phyloP scores from a whole-genome alignment of 805 yeast species.

The Vanderwaltozyma tropicalis region DNA sequence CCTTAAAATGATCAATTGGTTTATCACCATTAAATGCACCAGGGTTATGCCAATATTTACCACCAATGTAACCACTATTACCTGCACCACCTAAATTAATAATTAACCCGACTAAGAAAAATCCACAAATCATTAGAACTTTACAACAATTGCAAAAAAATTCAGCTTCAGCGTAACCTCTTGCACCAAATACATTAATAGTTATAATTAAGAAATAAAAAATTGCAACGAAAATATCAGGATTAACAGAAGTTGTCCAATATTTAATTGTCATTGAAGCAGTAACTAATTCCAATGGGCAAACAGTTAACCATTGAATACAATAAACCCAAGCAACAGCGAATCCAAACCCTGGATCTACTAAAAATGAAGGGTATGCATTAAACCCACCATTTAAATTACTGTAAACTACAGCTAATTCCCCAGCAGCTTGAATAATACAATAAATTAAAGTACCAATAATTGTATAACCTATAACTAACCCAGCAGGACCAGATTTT shows the following conservation, averaged over 20 bases:
- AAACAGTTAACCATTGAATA: constrained; percentile 51
- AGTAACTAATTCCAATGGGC: constrained; percentile 55
- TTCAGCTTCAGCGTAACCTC: constrained; percentile 53
- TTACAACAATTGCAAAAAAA: constrained; percentile 57
- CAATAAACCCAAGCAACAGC: constrained; percentile 55
- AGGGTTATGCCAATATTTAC: constrained; percentile 41
- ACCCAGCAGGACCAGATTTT: constrained; percentile 38
- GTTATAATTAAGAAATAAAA: constrained; percentile 37
- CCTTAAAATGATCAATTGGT: constrained; percentile 40
- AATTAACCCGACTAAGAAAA: constrained; percentile 42
- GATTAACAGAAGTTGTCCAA: constrained; percentile 45
- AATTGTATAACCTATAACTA: constrained; percentile 46
- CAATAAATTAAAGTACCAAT: constrained; percentile 49
- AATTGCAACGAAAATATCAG: constrained; percentile 48
- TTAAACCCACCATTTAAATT: constrained; percentile 54
- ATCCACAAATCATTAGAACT: constrained; percentile 50
- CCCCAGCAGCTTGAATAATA: constrained; percentile 57
- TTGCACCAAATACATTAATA: constrained; percentile 44
- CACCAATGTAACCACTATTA: constrained; percentile 39
- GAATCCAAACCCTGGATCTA: constrained; percentile 49
- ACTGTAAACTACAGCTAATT: constrained; percentile 51
- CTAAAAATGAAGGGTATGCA: constrained; percentile 42
- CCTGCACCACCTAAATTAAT: constrained; percentile 35
- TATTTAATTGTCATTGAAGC: constrained; percentile 51
- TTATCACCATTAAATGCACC: constrained; percentile 37